Percentiles rank a stretch among this genome's conserved stretches.
These are phyloP conservation scores for Xerocomellus dryophilus DNA, from an alignment of 768 basidiomycete species.

Conservation along the genomic window DNA sequence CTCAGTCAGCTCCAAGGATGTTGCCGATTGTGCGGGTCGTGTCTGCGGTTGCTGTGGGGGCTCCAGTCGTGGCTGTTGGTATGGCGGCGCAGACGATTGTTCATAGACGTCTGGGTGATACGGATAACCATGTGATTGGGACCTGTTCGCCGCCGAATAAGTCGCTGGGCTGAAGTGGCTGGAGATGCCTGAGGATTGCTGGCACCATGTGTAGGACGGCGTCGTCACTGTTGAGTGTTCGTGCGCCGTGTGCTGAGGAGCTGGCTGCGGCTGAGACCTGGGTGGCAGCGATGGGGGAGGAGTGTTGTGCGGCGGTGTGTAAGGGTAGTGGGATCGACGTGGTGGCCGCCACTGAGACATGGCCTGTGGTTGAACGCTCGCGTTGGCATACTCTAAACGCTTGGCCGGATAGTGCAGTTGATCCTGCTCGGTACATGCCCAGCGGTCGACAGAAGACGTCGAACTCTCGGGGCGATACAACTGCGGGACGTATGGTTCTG, in stretches of 20 bases:
- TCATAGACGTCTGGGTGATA: slow-evolving; percentile 22
- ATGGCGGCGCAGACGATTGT: slow-evolving; percentile 3
- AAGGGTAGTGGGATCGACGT: slow-evolving; percentile 29
- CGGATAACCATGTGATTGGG: slow-evolving; percentile 8
- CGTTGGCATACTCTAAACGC: slow-evolving; percentile 5
- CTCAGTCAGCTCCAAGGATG: slow-evolving; percentile 49
- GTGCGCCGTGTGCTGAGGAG: slow-evolving; percentile 18
- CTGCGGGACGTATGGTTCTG: slow-evolving; percentile 6
- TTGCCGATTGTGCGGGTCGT: slow-evolving; percentile 3
- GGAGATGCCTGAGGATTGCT: background rate
- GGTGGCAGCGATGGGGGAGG: slow-evolving; percentile 5
- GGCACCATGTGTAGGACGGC: slow-evolving; percentile 18
- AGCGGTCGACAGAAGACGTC: slow-evolving; percentile 13
- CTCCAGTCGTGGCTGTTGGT: background rate
- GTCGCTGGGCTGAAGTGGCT: slow-evolving; percentile 6
- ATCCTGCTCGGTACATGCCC: slow-evolving; percentile 18
- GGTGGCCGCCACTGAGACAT: slow-evolving; percentile 29
- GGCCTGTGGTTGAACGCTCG: slow-evolving; percentile 8
- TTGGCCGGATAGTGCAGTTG: slow-evolving; percentile 3
- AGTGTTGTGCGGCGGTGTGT: slow-evolving; percentile 18
- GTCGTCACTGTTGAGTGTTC: slow-evolving; percentile 12
- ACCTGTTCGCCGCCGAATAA: slow-evolving; percentile 9
- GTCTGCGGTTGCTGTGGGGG: slow-evolving; percentile 10
- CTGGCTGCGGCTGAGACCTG: slow-evolving; percentile 1
- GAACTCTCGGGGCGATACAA: slow-evolving; percentile 17